phyloP scores from a whole-genome alignment of 306 rosid species.

The Begonia fuchsioides region DNA sequence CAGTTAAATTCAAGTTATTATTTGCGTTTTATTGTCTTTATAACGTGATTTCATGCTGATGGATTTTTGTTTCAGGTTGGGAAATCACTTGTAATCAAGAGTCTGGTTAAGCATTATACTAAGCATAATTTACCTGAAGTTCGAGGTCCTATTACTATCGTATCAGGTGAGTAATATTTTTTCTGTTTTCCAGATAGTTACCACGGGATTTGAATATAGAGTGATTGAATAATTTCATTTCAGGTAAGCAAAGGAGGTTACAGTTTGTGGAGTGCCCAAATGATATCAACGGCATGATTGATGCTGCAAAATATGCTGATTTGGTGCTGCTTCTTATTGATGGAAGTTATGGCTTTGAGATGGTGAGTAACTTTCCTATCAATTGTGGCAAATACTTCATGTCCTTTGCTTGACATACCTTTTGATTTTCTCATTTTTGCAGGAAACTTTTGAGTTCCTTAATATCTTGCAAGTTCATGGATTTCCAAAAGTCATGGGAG shows the following conservation, averaged over 20 bases:
- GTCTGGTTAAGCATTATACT: constrained; percentile 69
- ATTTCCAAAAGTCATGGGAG: constrained; percentile 92
- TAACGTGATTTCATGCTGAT: not conserved
- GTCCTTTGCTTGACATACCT: not conserved
- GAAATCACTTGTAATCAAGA: constrained; percentile 75
- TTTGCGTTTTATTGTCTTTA: not conserved
- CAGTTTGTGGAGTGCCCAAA: constrained; percentile 92
- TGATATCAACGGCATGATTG: constrained; percentile 91
- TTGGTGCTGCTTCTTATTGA: constrained; percentile 88
- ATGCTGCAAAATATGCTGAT: constrained; percentile 86
- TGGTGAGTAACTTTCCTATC: constrained; percentile 38
- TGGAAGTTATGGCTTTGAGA: constrained; percentile 87
- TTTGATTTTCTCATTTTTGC: constrained; percentile 4
- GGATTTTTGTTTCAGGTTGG: constrained; percentile 48
- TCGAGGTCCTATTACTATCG: constrained; percentile 80
- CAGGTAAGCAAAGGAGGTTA: constrained; percentile 83
- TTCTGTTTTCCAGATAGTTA: not conserved
- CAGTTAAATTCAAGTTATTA: not conserved
- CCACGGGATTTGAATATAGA: not conserved
- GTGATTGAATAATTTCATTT: constrained; percentile 3
- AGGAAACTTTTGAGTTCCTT: constrained; percentile 98
- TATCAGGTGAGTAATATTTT: constrained; percentile 46
- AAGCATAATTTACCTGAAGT: constrained; percentile 76
- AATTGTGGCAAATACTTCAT: not conserved
- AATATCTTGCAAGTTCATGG: constrained; percentile 88